phyloP scores from a whole-genome alignment of 1,284 basidiomycete genomes.

The Cryptococcus hybrid region DNA sequence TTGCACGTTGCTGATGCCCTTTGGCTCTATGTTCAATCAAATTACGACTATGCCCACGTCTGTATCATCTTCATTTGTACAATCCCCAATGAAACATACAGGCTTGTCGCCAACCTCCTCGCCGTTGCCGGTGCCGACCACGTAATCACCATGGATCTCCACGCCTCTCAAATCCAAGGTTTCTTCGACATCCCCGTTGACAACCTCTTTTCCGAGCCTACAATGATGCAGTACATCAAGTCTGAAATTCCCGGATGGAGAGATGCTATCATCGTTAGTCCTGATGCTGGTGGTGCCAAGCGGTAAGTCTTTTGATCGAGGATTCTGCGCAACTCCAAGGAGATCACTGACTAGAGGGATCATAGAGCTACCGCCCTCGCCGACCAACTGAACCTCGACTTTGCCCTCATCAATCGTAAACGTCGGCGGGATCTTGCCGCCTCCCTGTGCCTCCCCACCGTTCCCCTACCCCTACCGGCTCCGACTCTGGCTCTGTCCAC shows the following conservation, averaged over 20 bases:
- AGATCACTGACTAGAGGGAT: neutral
- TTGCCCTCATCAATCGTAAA: slow-evolving; percentile 95
- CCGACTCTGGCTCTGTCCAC: slow-evolving; percentile 34
- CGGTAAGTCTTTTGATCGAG: slow-evolving; percentile 59
- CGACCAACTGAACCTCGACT: slow-evolving; percentile 93
- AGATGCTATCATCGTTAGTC: slow-evolving; percentile 89
- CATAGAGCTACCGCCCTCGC: slow-evolving; percentile 86
- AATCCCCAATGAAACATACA: slow-evolving; percentile 7
- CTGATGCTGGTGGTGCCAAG: slow-evolving; percentile 97
- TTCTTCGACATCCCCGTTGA: slow-evolving; percentile 99
- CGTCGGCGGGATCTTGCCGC: slow-evolving; percentile 57
- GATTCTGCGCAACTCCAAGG: too few relatives aligned
- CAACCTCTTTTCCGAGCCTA: slow-evolving; percentile 87
- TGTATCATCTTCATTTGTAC: neutral
- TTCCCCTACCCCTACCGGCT: slow-evolving; percentile 48
- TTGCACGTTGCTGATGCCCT: slow-evolving; percentile 1
- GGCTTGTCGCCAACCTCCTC: slow-evolving; percentile 90
- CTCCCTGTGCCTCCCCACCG: slow-evolving; percentile 35
- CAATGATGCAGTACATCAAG: slow-evolving; percentile 89
- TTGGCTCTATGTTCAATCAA: neutral
- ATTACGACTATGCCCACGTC: neutral
- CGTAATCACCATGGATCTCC: slow-evolving; percentile 98
- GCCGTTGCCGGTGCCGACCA: slow-evolving; percentile 96
- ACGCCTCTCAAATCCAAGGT: slow-evolving; percentile 97
- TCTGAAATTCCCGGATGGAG: slow-evolving; percentile 81